Conservation (phyloP, 305 asterid genomes). For the Plantago rigida region DNA sequence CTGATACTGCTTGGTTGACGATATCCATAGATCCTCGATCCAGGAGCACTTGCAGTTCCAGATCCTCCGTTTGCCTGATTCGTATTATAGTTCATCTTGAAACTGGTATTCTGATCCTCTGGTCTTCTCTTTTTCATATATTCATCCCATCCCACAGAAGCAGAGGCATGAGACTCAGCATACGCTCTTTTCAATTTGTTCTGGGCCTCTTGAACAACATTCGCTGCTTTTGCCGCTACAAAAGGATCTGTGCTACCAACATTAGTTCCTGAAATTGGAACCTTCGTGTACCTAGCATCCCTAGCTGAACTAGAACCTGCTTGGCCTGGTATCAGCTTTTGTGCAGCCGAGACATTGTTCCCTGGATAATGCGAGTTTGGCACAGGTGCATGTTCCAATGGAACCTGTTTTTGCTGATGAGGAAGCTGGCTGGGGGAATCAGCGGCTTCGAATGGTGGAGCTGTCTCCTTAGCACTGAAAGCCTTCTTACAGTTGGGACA, state of each 20-base stretch:
- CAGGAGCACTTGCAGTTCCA: slow-evolving; percentile 18
- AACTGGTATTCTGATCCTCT: slow-evolving; percentile 31
- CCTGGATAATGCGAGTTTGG: slow-evolving; percentile 30
- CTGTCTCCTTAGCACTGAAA: slow-evolving; percentile 58
- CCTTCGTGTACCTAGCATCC: slow-evolving; percentile 30
- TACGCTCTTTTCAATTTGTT: slow-evolving; percentile 49
- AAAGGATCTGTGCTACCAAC: slow-evolving; percentile 42
- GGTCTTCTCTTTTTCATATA: slow-evolving; percentile 38
- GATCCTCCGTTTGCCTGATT: slow-evolving; percentile 24
- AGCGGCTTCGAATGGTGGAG: slow-evolving; percentile 41
- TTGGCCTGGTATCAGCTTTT: slow-evolving; percentile 34
- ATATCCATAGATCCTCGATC: slow-evolving; percentile 24
- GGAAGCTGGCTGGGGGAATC: slow-evolving; percentile 26
- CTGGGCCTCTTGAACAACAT: slow-evolving; percentile 57
- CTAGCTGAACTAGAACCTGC: slow-evolving; percentile 27
- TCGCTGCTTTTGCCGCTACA: slow-evolving; percentile 55
- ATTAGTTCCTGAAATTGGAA: slow-evolving; percentile 32
- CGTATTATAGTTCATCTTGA: slow-evolving; percentile 28
- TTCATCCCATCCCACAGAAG: slow-evolving; percentile 26
- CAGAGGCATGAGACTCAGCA: slow-evolving; percentile 33
- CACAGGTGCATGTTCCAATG: slow-evolving; percentile 28
- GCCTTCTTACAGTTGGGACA: slow-evolving; percentile 62
- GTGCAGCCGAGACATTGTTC: slow-evolving; percentile 37
- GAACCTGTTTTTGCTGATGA: slow-evolving; percentile 25
- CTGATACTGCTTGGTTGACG: slow-evolving; percentile 35